Evolutionary conservation across 2,329 filamentous ascomycete species (phyloP).

Genomic region (Aspergillus fumigatiaffinis): DNA sequence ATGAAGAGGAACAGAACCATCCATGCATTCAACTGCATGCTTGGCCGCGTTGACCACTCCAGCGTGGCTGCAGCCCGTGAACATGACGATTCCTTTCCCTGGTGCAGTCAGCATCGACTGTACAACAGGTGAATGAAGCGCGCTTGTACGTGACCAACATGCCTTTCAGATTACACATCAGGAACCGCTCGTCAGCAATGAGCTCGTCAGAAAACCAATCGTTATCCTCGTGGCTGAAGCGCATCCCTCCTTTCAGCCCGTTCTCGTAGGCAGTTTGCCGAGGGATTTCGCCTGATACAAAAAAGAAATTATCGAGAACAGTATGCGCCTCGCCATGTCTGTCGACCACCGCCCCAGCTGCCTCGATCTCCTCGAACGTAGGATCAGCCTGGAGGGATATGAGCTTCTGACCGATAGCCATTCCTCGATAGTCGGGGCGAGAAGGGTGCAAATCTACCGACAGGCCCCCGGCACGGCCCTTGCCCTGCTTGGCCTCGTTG

Average conservation of each 20-base stretch:
- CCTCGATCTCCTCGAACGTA: slow-evolving; percentile 45
- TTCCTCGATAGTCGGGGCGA: slow-evolving; percentile 50
- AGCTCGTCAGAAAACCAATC: slow-evolving; percentile 48
- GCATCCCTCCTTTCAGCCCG: slow-evolving; percentile 45
- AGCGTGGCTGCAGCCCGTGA: slow-evolving; percentile 55
- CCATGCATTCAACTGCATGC: slow-evolving; percentile 43
- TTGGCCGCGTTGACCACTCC: slow-evolving; percentile 51
- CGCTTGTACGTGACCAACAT: neutral
- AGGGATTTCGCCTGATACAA: slow-evolving; percentile 54
- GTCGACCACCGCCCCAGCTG: slow-evolving; percentile 39
- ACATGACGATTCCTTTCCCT: slow-evolving; percentile 52
- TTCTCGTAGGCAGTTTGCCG: slow-evolving; percentile 48
- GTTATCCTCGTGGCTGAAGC: slow-evolving; percentile 37
- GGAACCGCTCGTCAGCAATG: slow-evolving; percentile 51
- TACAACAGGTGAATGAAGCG: neutral
- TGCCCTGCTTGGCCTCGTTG: slow-evolving; percentile 35
- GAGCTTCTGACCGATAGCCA: slow-evolving; percentile 38
- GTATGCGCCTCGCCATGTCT: slow-evolving; percentile 42
- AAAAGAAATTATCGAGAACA: slow-evolving; percentile 49
- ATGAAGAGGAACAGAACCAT: slow-evolving; percentile 40
- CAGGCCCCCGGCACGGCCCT: slow-evolving; percentile 24
- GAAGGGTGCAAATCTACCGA: slow-evolving; percentile 51
- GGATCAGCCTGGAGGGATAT: slow-evolving; percentile 54
- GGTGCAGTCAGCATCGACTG: neutral
- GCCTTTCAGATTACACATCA: slow-evolving; percentile 54